Base-by-base conservation (phyloP, 495 filamentous ascomycete genomes). In the Podospora sp. region DNA sequence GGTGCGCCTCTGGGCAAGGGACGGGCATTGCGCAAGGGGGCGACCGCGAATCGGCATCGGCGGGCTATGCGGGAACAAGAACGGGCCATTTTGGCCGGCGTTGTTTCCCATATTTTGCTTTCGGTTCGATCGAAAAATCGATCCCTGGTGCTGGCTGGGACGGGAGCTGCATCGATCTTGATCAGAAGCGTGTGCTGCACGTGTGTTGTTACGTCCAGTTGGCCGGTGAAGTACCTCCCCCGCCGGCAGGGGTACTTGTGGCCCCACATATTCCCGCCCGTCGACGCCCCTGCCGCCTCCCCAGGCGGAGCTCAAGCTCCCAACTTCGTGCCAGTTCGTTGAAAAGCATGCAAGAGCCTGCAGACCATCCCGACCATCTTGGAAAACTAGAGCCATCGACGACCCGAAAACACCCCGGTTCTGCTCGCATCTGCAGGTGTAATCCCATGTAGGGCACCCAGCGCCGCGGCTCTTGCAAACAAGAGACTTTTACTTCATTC, bases 91-190 rank as follows among this genome's bases (percentile, higher is more conserved):
- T 18, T 27, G 1, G 60, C 35, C 12, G 16, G 20, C 40, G n/a
- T 21, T 62, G 29, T 62, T 62, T 62, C 60, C 60, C 36, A 62
- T 26, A 25, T 69, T 40, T 62, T 25, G 21, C 26, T 6, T 55
- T 12, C 20, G 62, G 67, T 61, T 69, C 62, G 14, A 46, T 46
- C 40, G 12, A 46, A 65, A 62, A 61, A 16, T 12, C 40, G 46
- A 60, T 53, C 56, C 20, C 18, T 11, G 51, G 22, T 11, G 22
- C 53, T 67, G 35, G n/a, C 52, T 63, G 24, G 56, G 62, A 33
- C 25, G 53, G 61, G 16, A 65, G 52, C 18, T 61, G 67, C 46
- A 69, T 69, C 67, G 62, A 69, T 69, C 62, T 68, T 61, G 66
- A 68, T 68, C 46, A 36, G 12, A 14, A 18, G 40, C 24, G 25